Conservation (phyloP, 305 asterid genomes). For the Solanum hybrid region DNA sequence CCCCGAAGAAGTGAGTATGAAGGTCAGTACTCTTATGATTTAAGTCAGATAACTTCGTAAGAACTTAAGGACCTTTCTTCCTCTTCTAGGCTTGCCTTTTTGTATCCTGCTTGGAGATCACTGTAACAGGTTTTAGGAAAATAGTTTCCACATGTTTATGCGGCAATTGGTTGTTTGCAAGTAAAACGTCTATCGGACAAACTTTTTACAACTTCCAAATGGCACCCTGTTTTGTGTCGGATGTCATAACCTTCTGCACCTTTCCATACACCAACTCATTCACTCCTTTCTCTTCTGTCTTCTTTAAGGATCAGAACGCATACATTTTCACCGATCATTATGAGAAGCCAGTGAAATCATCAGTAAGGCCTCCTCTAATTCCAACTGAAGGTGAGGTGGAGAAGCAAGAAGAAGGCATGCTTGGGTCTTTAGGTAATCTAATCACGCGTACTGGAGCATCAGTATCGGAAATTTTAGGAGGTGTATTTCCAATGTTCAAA, state of each 20-base stretch:
- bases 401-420: slow-evolving; percentile 67
- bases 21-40: neutral
- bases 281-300: slow-evolving; percentile 2
- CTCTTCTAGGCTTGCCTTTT: neutral
- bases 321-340: slow-evolving; percentile 21
- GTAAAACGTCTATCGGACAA: neutral
- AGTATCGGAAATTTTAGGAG: slow-evolving; percentile 55
- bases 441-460: slow-evolving; percentile 59
- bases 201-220: neutral
- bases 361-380: slow-evolving; percentile 53
- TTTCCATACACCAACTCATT: neutral
- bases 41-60: neutral
- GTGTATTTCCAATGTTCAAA: slow-evolving; percentile 55
- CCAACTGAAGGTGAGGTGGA: slow-evolving; percentile 66
- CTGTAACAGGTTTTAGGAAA: neutral
- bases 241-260: neutral
- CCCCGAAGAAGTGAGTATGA: slow-evolving; percentile 42
- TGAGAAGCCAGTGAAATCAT: slow-evolving; percentile 49
- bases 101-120: neutral
- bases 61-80: neutral
- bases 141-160: neutral
- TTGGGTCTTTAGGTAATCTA: slow-evolving; percentile 56
- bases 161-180: neutral
- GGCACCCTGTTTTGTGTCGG: neutral
- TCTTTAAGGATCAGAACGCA: slow-evolving; percentile 33